A percentile compares a stretch with the other conserved stretches of the same genome.
Evolutionary conservation across 371 early-diverging fungal species (phyloP).

Genomic region (Dinochytrium kinnereticum): DNA sequence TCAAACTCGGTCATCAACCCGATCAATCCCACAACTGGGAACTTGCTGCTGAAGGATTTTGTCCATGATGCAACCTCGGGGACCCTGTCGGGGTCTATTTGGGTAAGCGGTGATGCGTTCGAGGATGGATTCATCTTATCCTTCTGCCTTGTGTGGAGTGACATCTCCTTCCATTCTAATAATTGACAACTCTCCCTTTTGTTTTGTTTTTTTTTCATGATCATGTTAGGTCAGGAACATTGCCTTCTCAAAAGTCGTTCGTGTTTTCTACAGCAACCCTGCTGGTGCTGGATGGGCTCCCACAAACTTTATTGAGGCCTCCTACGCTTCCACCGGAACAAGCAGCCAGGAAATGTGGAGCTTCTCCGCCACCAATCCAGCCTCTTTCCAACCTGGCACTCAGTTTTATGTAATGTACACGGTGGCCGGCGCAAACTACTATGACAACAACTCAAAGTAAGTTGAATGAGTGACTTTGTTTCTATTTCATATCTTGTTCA

Average conservation of each 20-base stretch:
- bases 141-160: no score
- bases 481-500: no score
- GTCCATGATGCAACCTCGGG: not conserved
- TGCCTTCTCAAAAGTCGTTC: slow-evolving; percentile 13
- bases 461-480: no score
- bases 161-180: no score
- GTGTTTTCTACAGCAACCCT: slow-evolving; percentile 13
- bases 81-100: slow-evolving; percentile 4
- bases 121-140: no score
- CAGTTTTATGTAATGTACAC: slow-evolving; percentile 17
- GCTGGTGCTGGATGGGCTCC: not conserved
- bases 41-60: not conserved
- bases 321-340: not conserved
- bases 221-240: slow-evolving; percentile 14
- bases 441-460: slow-evolving; percentile 17
- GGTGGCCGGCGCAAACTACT: slow-evolving; percentile 7
- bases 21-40: not conserved
- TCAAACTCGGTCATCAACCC: slow-evolving; percentile 9
- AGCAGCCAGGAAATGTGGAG: slow-evolving; percentile 6
- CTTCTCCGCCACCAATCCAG: slow-evolving; percentile 7
- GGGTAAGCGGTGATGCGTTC: not conserved
- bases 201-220: not conserved
- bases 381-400: not conserved
- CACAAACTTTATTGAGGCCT: slow-evolving; percentile 8
- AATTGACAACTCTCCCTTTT: no score